phyloP scores from a whole-genome alignment of 768 basidiomycete species.

The Mycena maculata region DNA sequence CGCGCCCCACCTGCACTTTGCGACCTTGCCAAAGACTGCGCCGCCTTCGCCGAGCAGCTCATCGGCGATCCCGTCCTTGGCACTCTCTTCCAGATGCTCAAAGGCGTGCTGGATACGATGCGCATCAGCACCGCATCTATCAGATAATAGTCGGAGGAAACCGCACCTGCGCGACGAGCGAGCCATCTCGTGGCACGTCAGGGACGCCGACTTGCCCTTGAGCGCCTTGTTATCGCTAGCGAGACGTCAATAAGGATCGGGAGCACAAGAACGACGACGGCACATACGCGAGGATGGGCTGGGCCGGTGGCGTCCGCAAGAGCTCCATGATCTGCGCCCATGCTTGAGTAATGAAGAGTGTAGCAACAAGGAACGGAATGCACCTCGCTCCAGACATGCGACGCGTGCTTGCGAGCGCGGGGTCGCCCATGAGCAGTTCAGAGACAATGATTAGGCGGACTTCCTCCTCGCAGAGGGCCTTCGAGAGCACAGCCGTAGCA shows the following conservation, averaged over 20 bases:
- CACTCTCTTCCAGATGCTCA: conserved; percentile 85
- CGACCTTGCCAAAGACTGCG: conserved; percentile 75
- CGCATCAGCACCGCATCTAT: background rate
- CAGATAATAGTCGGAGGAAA: background rate
- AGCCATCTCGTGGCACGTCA: conserved; percentile 92
- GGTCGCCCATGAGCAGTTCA: conserved; percentile 85
- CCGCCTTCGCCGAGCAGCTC: conserved; percentile 83
- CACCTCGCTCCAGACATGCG: conserved; percentile 93
- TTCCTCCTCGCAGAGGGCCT: conserved; percentile 87
- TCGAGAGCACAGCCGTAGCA: conserved; percentile 91
- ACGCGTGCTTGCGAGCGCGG: conserved; percentile 89
- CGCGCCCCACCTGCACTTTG: conserved; percentile 90
- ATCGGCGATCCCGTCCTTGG: conserved; percentile 87
- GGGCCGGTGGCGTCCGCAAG: conserved; percentile 87
- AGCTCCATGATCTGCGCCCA: conserved; percentile 84
- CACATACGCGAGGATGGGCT: conserved; percentile 84
- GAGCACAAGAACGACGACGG: conserved; percentile 14
- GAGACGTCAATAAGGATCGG: conserved; percentile 1
- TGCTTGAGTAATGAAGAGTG: conserved; percentile 12
- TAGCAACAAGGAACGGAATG: conserved; percentile 17
- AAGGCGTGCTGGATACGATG: conserved; percentile 72
- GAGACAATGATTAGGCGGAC: conserved; percentile 85
- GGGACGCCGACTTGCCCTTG: conserved; percentile 89
- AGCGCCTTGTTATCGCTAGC: conserved; percentile 86
- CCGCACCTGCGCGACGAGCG: conserved; percentile 84